Base-by-base conservation (phyloP, 768 basidiomycete genomes). In the Rhizopogon vesiculosus region DNA sequence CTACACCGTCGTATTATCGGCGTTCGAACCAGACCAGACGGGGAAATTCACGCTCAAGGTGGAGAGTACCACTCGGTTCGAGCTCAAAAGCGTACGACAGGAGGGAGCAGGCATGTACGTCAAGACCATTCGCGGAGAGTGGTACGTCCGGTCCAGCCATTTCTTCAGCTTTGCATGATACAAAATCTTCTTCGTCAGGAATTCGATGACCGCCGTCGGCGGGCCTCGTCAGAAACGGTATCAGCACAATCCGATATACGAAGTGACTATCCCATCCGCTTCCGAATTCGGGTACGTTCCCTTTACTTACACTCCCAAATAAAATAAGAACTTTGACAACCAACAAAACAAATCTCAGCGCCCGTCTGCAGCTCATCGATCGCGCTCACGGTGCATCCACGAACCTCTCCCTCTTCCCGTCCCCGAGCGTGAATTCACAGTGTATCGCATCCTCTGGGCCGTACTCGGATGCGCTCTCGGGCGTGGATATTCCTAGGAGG, bases 21-120 rank as follows among this genome's bases (percentile, higher is more conserved):
- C 91, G 0, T 97, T 94, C 65, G 86, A 91, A 57, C 86, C 92
- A 1, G 73, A 72, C 12, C 81, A 89, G 55, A 75, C 77, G 4
- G 91, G 91, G 3, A 59, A 78, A 8, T 96, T 85, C 69, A 77
- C 75, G 1, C 68, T 97, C 25, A 76, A 76, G 22, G 70, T 92
- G 2, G 82, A 89, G 49, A 82, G 87, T 54, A 80, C 84, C 1
- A 66, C 68, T 55, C 77, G 81, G 1, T 78, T 94, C 51, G 82
- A 85, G 16, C 58, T 97, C 22, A 73, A 73, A 48, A 61, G 82
- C 0, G 87, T 97, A 22, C 83, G 86, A 0, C 82, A 86, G 55
- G 96, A 98, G 72, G 94, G 93, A 0, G 91, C 93, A 0, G 95
- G 94, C 0, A 91, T 97, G 93, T 96, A 87, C 66, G 72, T 71